A percentile compares a stretch with the other conserved stretches of the same genome.
These are phyloP conservation scores for Fusarium paranaense DNA, from an alignment of 2,329 filamentous ascomycete species.

Conservation along the genomic window DNA sequence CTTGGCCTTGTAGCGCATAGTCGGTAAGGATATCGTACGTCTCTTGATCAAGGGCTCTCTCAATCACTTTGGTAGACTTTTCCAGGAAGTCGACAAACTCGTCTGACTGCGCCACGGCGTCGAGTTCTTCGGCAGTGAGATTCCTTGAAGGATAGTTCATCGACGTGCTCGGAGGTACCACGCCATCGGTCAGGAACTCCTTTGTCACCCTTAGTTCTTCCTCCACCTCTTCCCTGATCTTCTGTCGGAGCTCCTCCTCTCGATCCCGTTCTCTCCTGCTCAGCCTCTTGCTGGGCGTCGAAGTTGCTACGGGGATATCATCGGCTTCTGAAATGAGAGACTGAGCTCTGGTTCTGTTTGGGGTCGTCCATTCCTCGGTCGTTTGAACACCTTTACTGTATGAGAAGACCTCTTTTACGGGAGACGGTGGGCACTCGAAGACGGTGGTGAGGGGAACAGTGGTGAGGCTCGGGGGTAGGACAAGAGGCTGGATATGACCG, in stretches of 20 bases:
- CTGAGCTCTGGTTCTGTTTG: slow-evolving; percentile 59
- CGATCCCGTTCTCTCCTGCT: slow-evolving; percentile 84
- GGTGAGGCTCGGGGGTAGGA: slow-evolving; percentile 75
- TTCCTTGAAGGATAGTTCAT: slow-evolving; percentile 81
- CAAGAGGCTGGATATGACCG: slow-evolving; percentile 54
- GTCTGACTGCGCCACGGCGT: slow-evolving; percentile 89
- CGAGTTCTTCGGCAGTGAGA: slow-evolving; percentile 85
- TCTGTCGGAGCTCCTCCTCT: slow-evolving; percentile 89
- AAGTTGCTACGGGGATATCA: slow-evolving; percentile 64
- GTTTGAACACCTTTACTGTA: slow-evolving; percentile 99
- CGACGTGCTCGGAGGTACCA: slow-evolving; percentile 36
- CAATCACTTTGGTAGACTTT: slow-evolving; percentile 95
- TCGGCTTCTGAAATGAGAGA: slow-evolving; percentile 69
- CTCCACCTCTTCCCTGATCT: slow-evolving; percentile 89
- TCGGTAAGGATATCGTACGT: slow-evolving; percentile 93
- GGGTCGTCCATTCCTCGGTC: slow-evolving; percentile 76
- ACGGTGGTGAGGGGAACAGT: slow-evolving; percentile 80
- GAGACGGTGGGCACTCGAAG: slow-evolving; percentile 82
- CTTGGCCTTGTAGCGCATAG: slow-evolving; percentile 85
- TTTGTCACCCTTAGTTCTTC: slow-evolving; percentile 85
- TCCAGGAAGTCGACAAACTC: slow-evolving; percentile 97
- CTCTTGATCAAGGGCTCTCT: slow-evolving; percentile 92
- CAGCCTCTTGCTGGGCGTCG: slow-evolving; percentile 76
- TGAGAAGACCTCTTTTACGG: slow-evolving; percentile 86
- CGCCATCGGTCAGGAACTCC: slow-evolving; percentile 65